Conservation (phyloP, 1,284 basidiomycete genomes). For the Neonothopanus nambi region DNA sequence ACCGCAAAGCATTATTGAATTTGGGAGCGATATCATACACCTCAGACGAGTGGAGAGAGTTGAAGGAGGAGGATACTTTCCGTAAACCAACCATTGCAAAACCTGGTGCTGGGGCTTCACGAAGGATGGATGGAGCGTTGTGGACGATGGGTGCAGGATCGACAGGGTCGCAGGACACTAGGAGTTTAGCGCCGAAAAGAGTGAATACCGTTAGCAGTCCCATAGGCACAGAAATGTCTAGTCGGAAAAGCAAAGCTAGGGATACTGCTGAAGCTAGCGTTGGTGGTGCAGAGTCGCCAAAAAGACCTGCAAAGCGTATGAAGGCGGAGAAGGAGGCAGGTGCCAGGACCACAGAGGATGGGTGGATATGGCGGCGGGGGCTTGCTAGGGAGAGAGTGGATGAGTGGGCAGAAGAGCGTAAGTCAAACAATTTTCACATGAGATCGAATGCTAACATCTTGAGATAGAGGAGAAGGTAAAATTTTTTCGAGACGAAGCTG, state of each 20-base stretch:
- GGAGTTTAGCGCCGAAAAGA: too few relatives aligned
- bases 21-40: background rate
- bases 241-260: too few relatives aligned
- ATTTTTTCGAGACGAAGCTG: too few relatives aligned
- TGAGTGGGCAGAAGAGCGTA: conserved; percentile 4
- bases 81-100: background rate
- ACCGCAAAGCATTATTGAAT: background rate
- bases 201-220: too few relatives aligned
- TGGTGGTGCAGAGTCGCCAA: too few relatives aligned
- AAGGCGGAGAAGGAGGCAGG: background rate
- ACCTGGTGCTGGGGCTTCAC: background rate
- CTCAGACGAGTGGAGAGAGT: background rate
- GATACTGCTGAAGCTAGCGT: too few relatives aligned
- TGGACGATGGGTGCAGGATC: background rate
- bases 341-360: background rate
- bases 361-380: conserved; percentile 2
- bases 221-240: too few relatives aligned
- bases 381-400: background rate
- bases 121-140: background rate
- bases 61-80: conserved; percentile 1
- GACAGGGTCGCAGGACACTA: too few relatives aligned
- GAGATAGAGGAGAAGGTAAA: conserved; percentile 27
- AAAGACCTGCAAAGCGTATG: background rate
- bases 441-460: background rate
- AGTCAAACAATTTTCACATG: background rate